Conservation (phyloP, 306 rosid species). For the Abrus pulchellus region DNA sequence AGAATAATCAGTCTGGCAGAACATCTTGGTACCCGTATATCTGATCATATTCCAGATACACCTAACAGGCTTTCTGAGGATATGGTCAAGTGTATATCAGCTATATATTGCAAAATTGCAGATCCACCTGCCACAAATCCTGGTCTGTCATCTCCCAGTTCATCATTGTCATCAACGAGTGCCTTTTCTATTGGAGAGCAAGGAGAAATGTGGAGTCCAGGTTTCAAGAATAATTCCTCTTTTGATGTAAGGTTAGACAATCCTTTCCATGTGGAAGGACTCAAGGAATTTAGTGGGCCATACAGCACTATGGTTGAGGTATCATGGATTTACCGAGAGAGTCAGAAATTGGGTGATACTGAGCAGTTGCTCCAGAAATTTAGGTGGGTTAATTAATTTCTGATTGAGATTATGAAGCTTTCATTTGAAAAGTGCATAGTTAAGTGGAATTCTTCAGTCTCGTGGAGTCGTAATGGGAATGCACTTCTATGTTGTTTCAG, state of each 20-base stretch:
- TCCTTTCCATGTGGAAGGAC: slow-evolving; percentile 89
- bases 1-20: slow-evolving; percentile 84
- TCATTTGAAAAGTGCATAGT: slow-evolving; percentile 6
- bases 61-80: slow-evolving; percentile 89
- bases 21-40: slow-evolving; percentile 78
- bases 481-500: slow-evolving; percentile 55
- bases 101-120: slow-evolving; percentile 84
- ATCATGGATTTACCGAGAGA: slow-evolving; percentile 81
- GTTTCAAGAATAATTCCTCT: slow-evolving; percentile 67
- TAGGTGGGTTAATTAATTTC: slow-evolving; percentile 58
- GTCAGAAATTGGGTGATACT: slow-evolving; percentile 70
- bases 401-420: slow-evolving; percentile 20
- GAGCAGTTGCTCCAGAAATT: slow-evolving; percentile 82
- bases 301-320: slow-evolving; percentile 96
- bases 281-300: slow-evolving; percentile 85
- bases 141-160: slow-evolving; percentile 83
- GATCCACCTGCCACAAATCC: slow-evolving; percentile 72
- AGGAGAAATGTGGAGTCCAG: slow-evolving; percentile 83
- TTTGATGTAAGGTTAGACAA: slow-evolving; percentile 80
- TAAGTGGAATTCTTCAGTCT: not conserved
- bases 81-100: slow-evolving; percentile 89
- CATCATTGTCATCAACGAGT: slow-evolving; percentile 75
- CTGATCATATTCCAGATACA: slow-evolving; percentile 78
- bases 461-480: slow-evolving; percentile 34
- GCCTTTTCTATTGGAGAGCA: slow-evolving; percentile 79